These are phyloP conservation scores for Cyclotella sp. DNA, from an alignment of 108 stramenopile species.

Conservation along the genomic window DNA sequence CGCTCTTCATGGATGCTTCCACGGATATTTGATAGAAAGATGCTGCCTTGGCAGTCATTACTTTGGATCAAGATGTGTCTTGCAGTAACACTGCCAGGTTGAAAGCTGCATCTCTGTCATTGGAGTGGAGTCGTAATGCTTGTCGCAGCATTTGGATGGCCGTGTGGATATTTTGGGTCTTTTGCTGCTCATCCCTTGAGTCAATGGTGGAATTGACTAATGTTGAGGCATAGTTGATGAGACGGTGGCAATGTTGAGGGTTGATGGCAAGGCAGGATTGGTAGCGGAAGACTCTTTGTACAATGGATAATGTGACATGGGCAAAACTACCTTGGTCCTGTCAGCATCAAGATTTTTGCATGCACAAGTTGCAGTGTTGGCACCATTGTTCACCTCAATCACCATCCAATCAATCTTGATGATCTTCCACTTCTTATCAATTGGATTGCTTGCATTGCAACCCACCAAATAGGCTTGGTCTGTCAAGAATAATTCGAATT, in stretches of 20 bases:
- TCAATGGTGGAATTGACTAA: conserved; percentile 51
- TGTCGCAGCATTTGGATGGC: conserved; percentile 31
- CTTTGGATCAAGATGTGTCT: conserved; percentile 37
- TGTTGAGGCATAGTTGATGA: conserved; percentile 79
- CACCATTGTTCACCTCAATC: conserved; percentile 61
- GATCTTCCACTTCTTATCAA: conserved; percentile 6
- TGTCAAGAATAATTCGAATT: conserved; percentile 26
- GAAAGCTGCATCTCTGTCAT: conserved; percentile 54
- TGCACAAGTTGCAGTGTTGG: neutral
- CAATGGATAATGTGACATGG: neutral
- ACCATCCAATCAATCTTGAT: conserved; percentile 85
- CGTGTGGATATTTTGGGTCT: conserved; percentile 12
- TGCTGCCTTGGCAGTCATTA: conserved; percentile 43
- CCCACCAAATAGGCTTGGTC: conserved; percentile 20
- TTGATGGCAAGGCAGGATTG: conserved; percentile 37
- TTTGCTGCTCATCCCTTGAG: neutral
- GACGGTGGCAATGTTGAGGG: conserved; percentile 51
- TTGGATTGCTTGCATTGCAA: neutral
- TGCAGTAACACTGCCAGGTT: conserved; percentile 56
- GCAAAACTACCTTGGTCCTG: neutral
- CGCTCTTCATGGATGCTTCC: conserved; percentile 12
- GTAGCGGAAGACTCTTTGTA: conserved; percentile 10
- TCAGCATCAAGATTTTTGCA: neutral
- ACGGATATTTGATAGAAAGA: conserved; percentile 40
- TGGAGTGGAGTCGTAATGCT: conserved; percentile 32